Percentiles rank a stretch among this genome's conserved stretches.
Conservation (phyloP, 140 eudicot genomes). For the Senecio squalidus region DNA sequence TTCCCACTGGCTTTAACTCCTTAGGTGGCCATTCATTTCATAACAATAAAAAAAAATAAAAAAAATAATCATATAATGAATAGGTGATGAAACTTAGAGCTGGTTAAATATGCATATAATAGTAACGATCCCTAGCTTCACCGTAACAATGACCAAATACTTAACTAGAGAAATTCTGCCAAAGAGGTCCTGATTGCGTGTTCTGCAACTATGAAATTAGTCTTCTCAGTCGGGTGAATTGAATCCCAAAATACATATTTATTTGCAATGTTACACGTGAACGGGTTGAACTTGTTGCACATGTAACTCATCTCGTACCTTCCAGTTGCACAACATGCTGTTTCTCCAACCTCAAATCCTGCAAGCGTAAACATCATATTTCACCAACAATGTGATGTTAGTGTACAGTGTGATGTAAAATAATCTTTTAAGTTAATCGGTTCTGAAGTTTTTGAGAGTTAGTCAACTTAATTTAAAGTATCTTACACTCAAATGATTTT, state of each 20-base stretch:
- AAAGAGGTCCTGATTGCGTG: constrained; percentile 40
- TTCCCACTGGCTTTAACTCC: too few species aligned
- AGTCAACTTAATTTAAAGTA: neutral
- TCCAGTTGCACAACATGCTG: constrained; percentile 78
- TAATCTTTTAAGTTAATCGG: too few species aligned
- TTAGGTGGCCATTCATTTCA: too few species aligned
- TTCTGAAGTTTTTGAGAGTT: too few species aligned
- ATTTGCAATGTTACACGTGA: constrained; percentile 61
- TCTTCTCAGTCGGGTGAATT: constrained; percentile 72
- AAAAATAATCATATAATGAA: too few species aligned
- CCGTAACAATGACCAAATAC: neutral
- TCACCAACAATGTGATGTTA: neutral
- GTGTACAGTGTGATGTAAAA: too few species aligned
- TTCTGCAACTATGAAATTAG: constrained; percentile 51
- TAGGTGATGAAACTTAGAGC: neutral
- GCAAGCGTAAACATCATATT: constrained; percentile 19
- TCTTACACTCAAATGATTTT: neutral
- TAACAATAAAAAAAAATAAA: too few species aligned
- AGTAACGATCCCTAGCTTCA: neutral
- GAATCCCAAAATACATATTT: constrained; percentile 90
- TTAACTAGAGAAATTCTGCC: constrained; percentile 30
- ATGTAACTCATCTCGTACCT: constrained; percentile 64
- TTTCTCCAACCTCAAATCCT: constrained; percentile 61
- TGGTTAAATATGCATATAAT: neutral
- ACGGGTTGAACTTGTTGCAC: constrained; percentile 49